These are phyloP conservation scores for Mikania micrantha DNA, from an alignment of 129 eudicot genomes.

Conservation along the genomic window DNA sequence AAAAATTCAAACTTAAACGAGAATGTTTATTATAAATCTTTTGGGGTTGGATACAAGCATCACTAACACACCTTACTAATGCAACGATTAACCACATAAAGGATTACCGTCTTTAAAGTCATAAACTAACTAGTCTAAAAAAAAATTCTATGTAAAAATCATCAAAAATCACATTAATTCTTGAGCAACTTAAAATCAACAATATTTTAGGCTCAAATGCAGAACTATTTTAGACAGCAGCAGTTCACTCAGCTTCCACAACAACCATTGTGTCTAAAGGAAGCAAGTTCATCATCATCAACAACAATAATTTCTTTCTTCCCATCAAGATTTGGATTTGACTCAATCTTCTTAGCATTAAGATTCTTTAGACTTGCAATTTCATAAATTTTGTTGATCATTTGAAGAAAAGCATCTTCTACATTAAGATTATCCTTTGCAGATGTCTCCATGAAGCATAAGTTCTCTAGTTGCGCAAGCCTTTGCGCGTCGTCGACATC, in stretches of 20 bases:
- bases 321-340: conserved; percentile 30
- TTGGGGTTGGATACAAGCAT: not conserved
- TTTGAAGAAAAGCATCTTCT: conserved; percentile 70
- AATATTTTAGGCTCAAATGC: not conserved
- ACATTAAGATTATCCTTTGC: conserved; percentile 69
- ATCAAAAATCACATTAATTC: not conserved
- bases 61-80: not conserved
- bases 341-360: conserved; percentile 32
- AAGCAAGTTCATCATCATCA: conserved; percentile 42
- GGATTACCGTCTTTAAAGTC: not conserved
- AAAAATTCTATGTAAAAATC: not conserved
- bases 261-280: conserved; percentile 48
- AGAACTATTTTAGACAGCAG: not conserved
- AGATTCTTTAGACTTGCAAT: conserved; percentile 51
- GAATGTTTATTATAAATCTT: no score
- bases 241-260: conserved; percentile 34
- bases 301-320: conserved; percentile 49
- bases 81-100: not conserved
- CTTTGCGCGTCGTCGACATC: conserved; percentile 55
- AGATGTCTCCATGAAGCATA: conserved; percentile 71
- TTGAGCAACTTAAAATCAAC: not conserved
- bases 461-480: conserved; percentile 58
- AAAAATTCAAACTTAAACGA: no score
- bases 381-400: conserved; percentile 58
- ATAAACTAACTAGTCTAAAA: not conserved